A percentile compares a stretch with the other conserved stretches of the same genome.
phyloP scores from a whole-genome alignment of 768 basidiomycete genomes.

The Boletus rubescentipes region DNA sequence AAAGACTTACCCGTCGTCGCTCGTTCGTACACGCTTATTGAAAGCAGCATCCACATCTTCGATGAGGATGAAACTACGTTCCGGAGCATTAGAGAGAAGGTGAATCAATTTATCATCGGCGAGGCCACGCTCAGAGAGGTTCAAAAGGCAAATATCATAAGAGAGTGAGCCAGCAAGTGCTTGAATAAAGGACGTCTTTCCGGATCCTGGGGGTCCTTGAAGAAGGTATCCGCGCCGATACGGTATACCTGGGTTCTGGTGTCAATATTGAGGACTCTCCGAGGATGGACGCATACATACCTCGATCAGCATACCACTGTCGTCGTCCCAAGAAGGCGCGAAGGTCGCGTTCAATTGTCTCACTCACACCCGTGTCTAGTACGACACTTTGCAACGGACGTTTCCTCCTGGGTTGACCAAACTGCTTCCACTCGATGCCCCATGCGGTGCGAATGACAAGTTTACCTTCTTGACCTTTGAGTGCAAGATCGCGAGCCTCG shows the following conservation, averaged over 20 bases:
- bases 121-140: slow-evolving; percentile 93
- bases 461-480: slow-evolving; percentile 86
- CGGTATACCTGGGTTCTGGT: slow-evolving; percentile 71
- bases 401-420: slow-evolving; percentile 87
- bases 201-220: slow-evolving; percentile 95
- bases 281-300: slow-evolving; percentile 40
- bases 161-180: slow-evolving; percentile 88
- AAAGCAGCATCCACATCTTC: slow-evolving; percentile 99
- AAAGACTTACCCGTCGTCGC: slow-evolving; percentile 81
- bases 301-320: slow-evolving; percentile 96
- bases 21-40: slow-evolving; percentile 86
- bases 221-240: slow-evolving; percentile 95
- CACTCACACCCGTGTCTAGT: slow-evolving; percentile 76
- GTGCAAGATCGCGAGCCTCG: slow-evolving; percentile 88
- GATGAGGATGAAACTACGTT: slow-evolving; percentile 90
- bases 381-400: slow-evolving; percentile 89
- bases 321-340: slow-evolving; percentile 78
- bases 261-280: slow-evolving; percentile 4
- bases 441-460: slow-evolving; percentile 96
- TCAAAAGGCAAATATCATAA: slow-evolving; percentile 95
- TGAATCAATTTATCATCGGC: slow-evolving; percentile 97
- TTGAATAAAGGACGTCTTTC: slow-evolving; percentile 98
- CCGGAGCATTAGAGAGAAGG: slow-evolving; percentile 88
- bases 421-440: slow-evolving; percentile 95
- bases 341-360: slow-evolving; percentile 79